phyloP scores from a whole-genome alignment of 495 filamentous ascomycete genomes.

The Penicillium herquei region DNA sequence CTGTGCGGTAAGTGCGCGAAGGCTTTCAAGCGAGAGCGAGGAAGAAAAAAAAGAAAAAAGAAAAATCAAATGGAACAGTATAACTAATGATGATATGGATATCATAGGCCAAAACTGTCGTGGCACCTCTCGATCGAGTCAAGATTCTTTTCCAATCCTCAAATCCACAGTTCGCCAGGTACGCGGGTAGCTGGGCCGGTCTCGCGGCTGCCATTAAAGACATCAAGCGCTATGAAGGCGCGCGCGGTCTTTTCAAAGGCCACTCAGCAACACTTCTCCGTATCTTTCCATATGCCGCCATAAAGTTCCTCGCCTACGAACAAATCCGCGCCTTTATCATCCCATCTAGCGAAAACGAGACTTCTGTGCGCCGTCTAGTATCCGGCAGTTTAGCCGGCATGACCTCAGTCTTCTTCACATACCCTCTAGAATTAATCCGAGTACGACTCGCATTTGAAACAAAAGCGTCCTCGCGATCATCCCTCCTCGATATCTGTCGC shows the following conservation, averaged over 20 bases:
- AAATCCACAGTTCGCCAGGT: constrained; percentile 90
- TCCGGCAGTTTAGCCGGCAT: constrained; percentile 82
- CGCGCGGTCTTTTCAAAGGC: constrained; percentile 78
- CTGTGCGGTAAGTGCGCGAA: constrained; percentile 64
- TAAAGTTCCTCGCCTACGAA: constrained; percentile 97
- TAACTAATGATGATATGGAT: not conserved
- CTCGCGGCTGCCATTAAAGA: constrained; percentile 73
- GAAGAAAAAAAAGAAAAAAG: not conserved
- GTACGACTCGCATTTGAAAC: constrained; percentile 96
- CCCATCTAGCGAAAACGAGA: constrained; percentile 67
- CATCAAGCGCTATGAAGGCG: constrained; percentile 74
- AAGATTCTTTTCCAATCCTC: constrained; percentile 98
- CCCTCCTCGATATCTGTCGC: constrained; percentile 67
- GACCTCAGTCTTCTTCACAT: constrained; percentile 91
- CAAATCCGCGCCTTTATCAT: constrained; percentile 83
- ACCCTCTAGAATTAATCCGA: constrained; percentile 87
- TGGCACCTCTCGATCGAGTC: constrained; percentile 93
- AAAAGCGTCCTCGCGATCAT: constrained; percentile 60
- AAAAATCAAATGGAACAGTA: not conserved
- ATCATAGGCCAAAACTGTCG: constrained; percentile 86
- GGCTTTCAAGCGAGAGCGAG: not conserved
- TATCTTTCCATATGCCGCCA: constrained; percentile 95
- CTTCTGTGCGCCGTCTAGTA: constrained; percentile 70
- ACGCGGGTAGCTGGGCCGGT: constrained; percentile 83
- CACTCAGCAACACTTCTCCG: constrained; percentile 92